These are phyloP conservation scores for Teratosphaeria nubilosa DNA, from an alignment of 2,329 filamentous ascomycete genomes.

Conservation along the genomic window DNA sequence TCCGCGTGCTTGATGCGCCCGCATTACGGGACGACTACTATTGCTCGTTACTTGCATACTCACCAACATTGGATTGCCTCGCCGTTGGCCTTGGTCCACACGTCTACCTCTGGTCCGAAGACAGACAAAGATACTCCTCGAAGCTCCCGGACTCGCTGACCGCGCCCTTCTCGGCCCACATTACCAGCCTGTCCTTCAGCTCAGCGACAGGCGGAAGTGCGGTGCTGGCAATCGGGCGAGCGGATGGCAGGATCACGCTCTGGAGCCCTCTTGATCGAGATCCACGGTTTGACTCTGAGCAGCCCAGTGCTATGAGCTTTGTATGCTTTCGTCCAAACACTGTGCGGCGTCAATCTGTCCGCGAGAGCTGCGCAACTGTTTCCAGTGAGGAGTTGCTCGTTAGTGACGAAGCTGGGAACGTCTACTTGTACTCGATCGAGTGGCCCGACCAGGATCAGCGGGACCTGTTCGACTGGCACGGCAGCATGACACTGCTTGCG, in stretches of 20 bases:
- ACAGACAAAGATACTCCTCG: conserved; percentile 35
- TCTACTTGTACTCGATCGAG: conserved; percentile 85
- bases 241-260: conserved; percentile 63
- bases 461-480: conserved; percentile 65
- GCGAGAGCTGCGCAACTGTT: conserved; percentile 42
- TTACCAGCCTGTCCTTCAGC: conserved; percentile 87
- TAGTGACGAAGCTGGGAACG: conserved; percentile 69
- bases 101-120: conserved; percentile 85
- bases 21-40: conserved; percentile 92
- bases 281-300: conserved; percentile 64
- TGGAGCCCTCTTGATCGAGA: conserved; percentile 64
- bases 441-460: conserved; percentile 54
- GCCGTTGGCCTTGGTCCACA: conserved; percentile 72
- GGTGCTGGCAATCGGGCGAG: conserved; percentile 77
- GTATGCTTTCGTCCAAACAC: conserved; percentile 66
- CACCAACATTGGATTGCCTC: conserved; percentile 59
- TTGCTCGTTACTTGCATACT: conserved; percentile 84
- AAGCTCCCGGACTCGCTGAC: conserved; percentile 41
- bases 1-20: conserved; percentile 69
- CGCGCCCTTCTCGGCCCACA: conserved; percentile 43
- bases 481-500: conserved; percentile 66
- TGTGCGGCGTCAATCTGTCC: conserved; percentile 40
- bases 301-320: conserved; percentile 65
- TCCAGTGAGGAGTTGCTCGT: conserved; percentile 75
- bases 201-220: conserved; percentile 63